Evolutionary conservation across 495 filamentous ascomycete genomes (phyloP), one percentile per base, ranked within the genome.

Genomic region (Massariosphaeria phaeospora): DNA sequence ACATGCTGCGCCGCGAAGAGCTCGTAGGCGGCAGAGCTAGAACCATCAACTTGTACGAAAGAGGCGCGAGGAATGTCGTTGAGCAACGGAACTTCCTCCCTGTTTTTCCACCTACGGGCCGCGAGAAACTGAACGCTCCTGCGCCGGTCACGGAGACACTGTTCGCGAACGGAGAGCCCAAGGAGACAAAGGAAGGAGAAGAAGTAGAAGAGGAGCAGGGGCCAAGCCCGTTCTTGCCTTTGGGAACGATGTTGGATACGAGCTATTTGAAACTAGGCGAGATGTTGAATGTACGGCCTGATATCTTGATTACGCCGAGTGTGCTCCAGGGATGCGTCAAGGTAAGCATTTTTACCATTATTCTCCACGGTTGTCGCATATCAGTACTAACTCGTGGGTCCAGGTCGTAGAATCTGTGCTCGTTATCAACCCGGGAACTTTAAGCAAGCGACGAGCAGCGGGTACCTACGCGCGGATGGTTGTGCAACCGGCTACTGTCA

Each of bases 51-150:
- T 44, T 86, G 18, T 74, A 94, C 31, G 80, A 83, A 4, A 69
- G 93, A 24, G 65, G 86, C 15, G 77, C 84, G 3, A 79, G 80
- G 36, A 82, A 89, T 60, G 67, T 98, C 25, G 78, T 97, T 49
- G 83, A 91, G 66, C 93, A 98, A 70, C 75, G 89, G 2, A 88
- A 91, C 69, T 96, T 87, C 68, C 89, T 86, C 64, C 93, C 93
- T 11, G 66, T 97, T 11, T 96, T 87, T 59, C 93, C 93, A 25
- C 84, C 91, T 0, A 74, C 78, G 21, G 80, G 81, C 33, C 76
- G 89, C 36, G 74, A 77, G 48, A 76, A 72, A 44, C 66, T 91
- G 52, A 29, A 7, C 5, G 38, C 39, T 1, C 21, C 27, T 23
- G 50, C 45, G 13, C 18, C 11, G 12, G 50, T 54, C 0, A 51